Base-by-base conservation (phyloP, 2,329 filamentous ascomycete species). In the Ascochyta viciae-villosae region DNA sequence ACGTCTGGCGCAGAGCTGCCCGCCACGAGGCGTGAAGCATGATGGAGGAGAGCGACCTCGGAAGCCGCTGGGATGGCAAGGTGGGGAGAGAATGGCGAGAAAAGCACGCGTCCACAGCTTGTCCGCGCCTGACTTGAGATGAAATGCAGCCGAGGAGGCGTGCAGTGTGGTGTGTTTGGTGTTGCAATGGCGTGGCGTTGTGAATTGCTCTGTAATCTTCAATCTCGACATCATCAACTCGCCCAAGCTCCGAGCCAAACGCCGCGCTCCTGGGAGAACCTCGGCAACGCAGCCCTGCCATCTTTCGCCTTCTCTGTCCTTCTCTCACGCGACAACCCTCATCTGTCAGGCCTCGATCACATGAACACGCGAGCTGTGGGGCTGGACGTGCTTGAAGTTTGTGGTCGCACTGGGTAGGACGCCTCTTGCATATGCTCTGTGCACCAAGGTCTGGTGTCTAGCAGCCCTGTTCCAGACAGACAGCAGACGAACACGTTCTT, bases 1-100 rank as follows among this genome's bases (percentile, higher is more conserved):
- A 77, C 57, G 80, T 78, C 66, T 79, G 78, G 63, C 80, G 81
- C 70, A 85, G 79, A 67, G 84, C 85, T 75, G 80, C 78, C 79
- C 86, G 84, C 87, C 86, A 89, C 77, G 85, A 84, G 70, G 88
- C 76, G 64, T 83, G 85, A 74, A 87, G 81, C 87, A 89, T 89
- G 55, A 38, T 58, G 62, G 60, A 49, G 12, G 50, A 26, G 50
- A 48, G 61, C 55, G 57, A 58, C 50, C 42, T 58, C 54, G 61
- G 54, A 52, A 35, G 47, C 23, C 42, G 46, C 33, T 48, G 43
- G 19, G n/a, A 39, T 23, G 24, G 29, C n/a, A 33, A 15, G 24
- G 41, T 34, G 26, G 12, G 38, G 23, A 27, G 10, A 29, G 24
- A 19, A 16, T 16, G 10, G 13, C 31, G 19, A 34, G 23, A 34